Evolutionary conservation across 768 basidiomycete genomes (phyloP), one percentile per base, ranked within the genome.

Genomic region (Leccinum subgranulosum): DNA sequence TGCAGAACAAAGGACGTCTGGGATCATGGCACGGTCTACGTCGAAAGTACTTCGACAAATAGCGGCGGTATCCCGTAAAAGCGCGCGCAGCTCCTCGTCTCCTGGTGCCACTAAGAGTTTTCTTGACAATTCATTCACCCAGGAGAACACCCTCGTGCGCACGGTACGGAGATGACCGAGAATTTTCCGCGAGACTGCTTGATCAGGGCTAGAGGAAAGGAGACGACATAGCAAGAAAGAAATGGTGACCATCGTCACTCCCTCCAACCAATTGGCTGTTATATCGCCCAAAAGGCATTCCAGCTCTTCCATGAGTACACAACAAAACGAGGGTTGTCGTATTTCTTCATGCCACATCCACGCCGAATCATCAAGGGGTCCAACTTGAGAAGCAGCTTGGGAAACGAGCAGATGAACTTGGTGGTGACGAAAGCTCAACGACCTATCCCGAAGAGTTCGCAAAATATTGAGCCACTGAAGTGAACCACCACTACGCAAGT

Each of bases 391-490:
- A 3, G 70, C 73, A 10, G 80, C 73, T 50, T 82, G 82, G 5
- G 63, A 66, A 1, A 83, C 21, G 3, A 83, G 69, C 0, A 68
- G 54, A 55, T 80, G 72, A 0, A 84, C 77, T 11, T 75, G 76
- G 1, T 72, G 67, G 5, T 63, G 53, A 33, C 70, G 65, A 53
- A 84, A 77, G 3, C 69, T 73, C 49, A 84, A 59, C 1, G 61
- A 60, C 19, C 72, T 66, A 6, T 71, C 69, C 2, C 71, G 69
- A n/a, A 84, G 63, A 55, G 79, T 79, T 31, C 77, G 73, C 11
- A 73, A 56, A 34, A 83, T 76, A 57, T 82, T 83, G 43, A 75
- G 64, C 82, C 81, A 82, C 46, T 83, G 82, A 0, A 84, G 61
- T 6, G 54, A 64, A 0, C 68, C 57, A 1, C 82, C 81, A 39